Percentiles rank a stretch among this genome's conserved stretches.
These are phyloP conservation scores for Straminergon stramineum DNA, from an alignment of 225 moss, liverwort and hornwort genomes.

Conservation along the genomic window DNA sequence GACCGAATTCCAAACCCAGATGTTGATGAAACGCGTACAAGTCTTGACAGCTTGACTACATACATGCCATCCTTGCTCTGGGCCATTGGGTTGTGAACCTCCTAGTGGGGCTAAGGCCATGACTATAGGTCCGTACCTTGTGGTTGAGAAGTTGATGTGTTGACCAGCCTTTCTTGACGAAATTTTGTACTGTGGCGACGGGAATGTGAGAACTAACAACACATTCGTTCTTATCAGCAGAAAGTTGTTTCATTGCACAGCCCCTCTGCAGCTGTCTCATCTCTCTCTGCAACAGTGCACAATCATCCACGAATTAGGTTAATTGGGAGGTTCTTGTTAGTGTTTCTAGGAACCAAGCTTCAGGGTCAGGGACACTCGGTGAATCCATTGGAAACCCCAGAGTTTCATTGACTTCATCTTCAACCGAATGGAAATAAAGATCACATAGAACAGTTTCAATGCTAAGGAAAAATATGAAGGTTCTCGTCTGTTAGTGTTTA, in stretches of 20 bases:
- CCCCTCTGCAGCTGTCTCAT: background rate
- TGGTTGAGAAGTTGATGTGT: background rate
- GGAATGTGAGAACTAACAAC: background rate
- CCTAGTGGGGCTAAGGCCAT: background rate
- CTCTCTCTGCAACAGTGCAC: background rate
- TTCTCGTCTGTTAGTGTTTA: background rate
- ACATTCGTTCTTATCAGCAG: background rate
- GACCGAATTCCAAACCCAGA: background rate
- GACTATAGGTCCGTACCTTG: background rate
- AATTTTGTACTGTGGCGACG: background rate
- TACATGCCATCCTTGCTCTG: background rate
- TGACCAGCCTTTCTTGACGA: slow-evolving; percentile 4
- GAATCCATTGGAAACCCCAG: background rate
- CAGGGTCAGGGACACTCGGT: background rate
- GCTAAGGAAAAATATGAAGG: background rate
- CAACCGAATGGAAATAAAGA: background rate
- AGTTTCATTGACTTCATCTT: background rate
- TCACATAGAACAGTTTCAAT: background rate
- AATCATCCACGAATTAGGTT: background rate
- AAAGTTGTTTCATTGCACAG: background rate
- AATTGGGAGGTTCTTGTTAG: background rate
- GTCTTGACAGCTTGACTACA: background rate
- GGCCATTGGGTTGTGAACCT: background rate
- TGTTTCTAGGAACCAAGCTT: background rate
- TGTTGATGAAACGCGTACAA: background rate